phyloP scores from a whole-genome alignment of 345 rosid genomes.

The Salix arbutifolia region DNA sequence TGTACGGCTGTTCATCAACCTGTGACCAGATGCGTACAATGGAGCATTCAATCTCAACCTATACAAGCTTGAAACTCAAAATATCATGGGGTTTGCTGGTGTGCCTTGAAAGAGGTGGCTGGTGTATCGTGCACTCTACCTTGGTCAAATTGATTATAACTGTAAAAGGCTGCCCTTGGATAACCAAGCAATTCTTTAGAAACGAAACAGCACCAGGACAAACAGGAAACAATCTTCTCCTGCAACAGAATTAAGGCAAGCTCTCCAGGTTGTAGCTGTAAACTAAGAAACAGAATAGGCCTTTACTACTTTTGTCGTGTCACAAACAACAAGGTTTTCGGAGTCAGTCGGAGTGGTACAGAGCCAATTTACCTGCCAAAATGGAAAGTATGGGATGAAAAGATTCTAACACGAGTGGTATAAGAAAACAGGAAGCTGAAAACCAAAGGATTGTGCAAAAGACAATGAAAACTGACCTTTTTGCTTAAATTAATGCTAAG shows the following conservation, averaged over 20 bases:
- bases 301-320: conserved; percentile 83
- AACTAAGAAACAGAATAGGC: conserved; percentile 52
- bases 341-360: conserved; percentile 72
- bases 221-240: not conserved
- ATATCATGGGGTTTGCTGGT: not conserved
- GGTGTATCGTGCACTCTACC: not conserved
- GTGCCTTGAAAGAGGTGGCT: not conserved
- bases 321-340: conserved; percentile 83
- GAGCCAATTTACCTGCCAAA: conserved; percentile 85
- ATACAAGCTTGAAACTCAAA: not conserved
- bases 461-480: conserved; percentile 42
- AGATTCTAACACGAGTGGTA: not conserved
- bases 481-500: conserved; percentile 54
- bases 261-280: conserved; percentile 2
- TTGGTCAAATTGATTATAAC: not conserved
- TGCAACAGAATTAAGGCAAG: not conserved
- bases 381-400: conserved; percentile 2
- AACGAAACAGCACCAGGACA: not conserved
- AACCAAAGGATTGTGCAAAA: not conserved
- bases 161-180: not conserved
- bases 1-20: not conserved
- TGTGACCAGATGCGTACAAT: not conserved
- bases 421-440: not conserved
- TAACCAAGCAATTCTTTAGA: not conserved
- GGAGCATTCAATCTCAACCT: not conserved